A percentile compares a stretch with the other conserved stretches of the same genome.
phyloP scores from a whole-genome alignment of 768 basidiomycete genomes.

The Mycena floridula region DNA sequence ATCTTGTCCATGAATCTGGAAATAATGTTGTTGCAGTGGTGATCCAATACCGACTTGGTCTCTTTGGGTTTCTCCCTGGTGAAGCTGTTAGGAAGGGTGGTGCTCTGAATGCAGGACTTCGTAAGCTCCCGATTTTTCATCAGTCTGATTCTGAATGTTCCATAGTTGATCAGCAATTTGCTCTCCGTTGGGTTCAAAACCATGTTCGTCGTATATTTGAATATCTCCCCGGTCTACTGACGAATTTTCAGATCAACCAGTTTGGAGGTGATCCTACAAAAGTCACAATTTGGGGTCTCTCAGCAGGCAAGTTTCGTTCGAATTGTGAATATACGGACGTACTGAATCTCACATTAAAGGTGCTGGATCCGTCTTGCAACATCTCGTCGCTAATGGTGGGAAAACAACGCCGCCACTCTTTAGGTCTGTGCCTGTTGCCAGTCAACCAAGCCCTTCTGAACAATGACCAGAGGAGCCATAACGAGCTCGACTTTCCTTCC shows the following conservation, averaged over 20 bases:
- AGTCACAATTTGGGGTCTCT: conserved; percentile 18
- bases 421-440: too few species aligned
- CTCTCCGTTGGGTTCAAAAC: conserved; percentile 25
- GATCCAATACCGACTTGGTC: conserved; percentile 23
- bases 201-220: conserved; percentile 12
- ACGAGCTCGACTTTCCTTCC: conserved; percentile 25
- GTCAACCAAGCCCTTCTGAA: too few species aligned
- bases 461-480: conserved; percentile 23
- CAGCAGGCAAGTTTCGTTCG: neutral
- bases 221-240: conserved; percentile 10
- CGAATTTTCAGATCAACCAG: conserved; percentile 7
- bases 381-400: conserved; percentile 24
- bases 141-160: neutral
- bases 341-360: conserved; percentile 16
- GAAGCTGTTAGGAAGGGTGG: conserved; percentile 21
- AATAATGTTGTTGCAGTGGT: conserved; percentile 14
- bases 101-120: conserved; percentile 24
- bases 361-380: conserved; percentile 28
- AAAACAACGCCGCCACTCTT: conserved; percentile 26
- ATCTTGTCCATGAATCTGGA: conserved; percentile 10
- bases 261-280: conserved; percentile 16
- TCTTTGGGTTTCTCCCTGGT: conserved; percentile 26
- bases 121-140: neutral
- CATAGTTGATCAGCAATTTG: conserved; percentile 27
- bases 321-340: neutral